Base-by-base conservation (phyloP, 371 early-diverging fungal genomes). In the Mortierella sp. region DNA sequence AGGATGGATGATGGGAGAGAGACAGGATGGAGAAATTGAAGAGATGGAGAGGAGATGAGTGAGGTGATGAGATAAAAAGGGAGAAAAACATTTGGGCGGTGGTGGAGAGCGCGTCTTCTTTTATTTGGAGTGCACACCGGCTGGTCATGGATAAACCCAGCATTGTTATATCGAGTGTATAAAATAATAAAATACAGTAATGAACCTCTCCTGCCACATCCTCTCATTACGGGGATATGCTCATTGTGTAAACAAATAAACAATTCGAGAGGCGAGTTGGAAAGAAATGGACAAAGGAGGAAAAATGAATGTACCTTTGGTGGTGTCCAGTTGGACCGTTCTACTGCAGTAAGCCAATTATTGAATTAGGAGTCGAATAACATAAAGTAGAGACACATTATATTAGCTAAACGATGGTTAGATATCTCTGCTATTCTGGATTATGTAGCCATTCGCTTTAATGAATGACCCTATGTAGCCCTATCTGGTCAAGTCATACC, bases 211-310 rank as follows among this genome's bases (percentile, higher is more conserved):
- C 34, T 60, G 22, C 28, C 60, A 23, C 31, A 60, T 61, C 61
- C 40, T 45, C 40, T 60, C 61, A 22, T 26, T 4, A 26, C 8
- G 32, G 31, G 26, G 8, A 26, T 26, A 29, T 32, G 32, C 19
- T 28, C 28, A 13, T 53, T 53, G 45, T 45, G 47, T 45, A 61
- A 61, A 61, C 61, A 61, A 61, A 61, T 45, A 61, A 61, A 61
- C 61, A 61, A 61, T 8, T 23, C 6, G 17, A 17, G 53, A 23
- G 53, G 23, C 53, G 53, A 53, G 53, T 26, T 53, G 53, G 53
- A 53, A 53, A 34, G 17, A 57, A 57, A 31, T 17, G 29, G 32
- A 32, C 55, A 29, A 55, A 55, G 29, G 37, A 5, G 22, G 59
- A 2, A 29, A 29, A 12, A 17, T 23, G 3, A 28, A 10, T 55